Base-by-base conservation (phyloP, 2,329 filamentous ascomycete species). In the Fulvia fulva region DNA sequence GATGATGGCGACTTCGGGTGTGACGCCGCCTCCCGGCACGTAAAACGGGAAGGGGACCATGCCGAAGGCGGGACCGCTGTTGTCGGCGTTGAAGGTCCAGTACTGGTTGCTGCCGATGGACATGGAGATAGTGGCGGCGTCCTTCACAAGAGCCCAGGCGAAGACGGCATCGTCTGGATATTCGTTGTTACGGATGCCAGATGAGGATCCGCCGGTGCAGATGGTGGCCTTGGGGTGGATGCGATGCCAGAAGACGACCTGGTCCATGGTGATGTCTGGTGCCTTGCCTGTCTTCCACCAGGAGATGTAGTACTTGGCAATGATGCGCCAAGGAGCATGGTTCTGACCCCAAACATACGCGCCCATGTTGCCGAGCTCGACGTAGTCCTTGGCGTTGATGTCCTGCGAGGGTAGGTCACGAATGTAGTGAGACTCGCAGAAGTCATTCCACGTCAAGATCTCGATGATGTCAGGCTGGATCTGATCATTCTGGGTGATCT, bases 361-460 rank as follows among this genome's bases (percentile, higher is more conserved):
- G 44, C 66, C 67, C 68, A 73, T 72, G 54, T 68, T 63, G 52
- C 66, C 67, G 25, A 70, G 66, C 53, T 68, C 65, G 55, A 71
- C 68, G 51, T 68, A 71, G 59, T 72, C 68, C 43, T 63, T 69
- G 19, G 68, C 66, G 28, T 53, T 63, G 11, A 49, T 49, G 49
- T 71, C 63, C 51, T 65, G 63, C 19, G 64, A 63, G 7, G 71
- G 72, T 3, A 75, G 65, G 62, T 75, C 70, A 59, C 71, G 72
- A 19, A 75, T 66, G 67, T 75, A 75, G 66, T 74, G 71, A 5
- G 73, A 75, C 57, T 74, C 71, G 65, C 68, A 68, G 61, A 69
- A 75, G 64, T 74, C 72, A 64, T 75, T 75, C 73, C 73, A 75
- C 21, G 71, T 73, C 14, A 74, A 64, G 47, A 75, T 65, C 63